A percentile compares a stretch with the other conserved stretches of the same genome.
These are phyloP conservation scores for Iris macrosiphon DNA, from an alignment of 106 monocot species.

Conservation along the genomic window DNA sequence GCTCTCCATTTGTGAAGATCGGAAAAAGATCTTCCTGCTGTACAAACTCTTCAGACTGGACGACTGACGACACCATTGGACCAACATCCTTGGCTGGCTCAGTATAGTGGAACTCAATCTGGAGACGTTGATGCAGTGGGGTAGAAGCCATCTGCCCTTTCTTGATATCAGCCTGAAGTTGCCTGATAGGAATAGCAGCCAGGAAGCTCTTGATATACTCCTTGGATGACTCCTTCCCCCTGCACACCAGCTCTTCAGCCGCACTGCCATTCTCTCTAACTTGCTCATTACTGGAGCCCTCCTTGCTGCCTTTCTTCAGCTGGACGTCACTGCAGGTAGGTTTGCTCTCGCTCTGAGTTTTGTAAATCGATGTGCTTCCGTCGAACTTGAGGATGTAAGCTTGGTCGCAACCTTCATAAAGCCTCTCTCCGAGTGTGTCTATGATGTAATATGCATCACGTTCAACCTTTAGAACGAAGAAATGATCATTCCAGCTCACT, in stretches of 20 bases:
- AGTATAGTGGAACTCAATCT: conserved; percentile 88
- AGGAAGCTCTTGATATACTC: conserved; percentile 87
- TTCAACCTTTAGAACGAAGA: conserved; percentile 85
- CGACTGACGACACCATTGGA: background rate
- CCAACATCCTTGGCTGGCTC: conserved; percentile 13
- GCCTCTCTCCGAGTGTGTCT: conserved; percentile 92
- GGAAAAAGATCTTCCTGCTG: conserved; percentile 15
- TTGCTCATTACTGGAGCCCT: conserved; percentile 2
- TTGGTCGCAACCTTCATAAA: conserved; percentile 77
- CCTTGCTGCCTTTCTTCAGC: background rate
- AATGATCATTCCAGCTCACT: conserved; percentile 98
- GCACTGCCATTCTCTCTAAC: background rate
- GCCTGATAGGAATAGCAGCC: conserved; percentile 72
- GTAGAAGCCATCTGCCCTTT: conserved; percentile 48
- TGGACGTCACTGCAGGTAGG: background rate
- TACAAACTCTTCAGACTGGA: background rate
- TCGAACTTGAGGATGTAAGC: conserved; percentile 93
- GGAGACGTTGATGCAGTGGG: conserved; percentile 67
- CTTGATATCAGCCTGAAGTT: conserved; percentile 68
- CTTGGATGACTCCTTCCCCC: conserved; percentile 71
- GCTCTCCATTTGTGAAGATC: conserved; percentile 57
- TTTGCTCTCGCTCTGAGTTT: conserved; percentile 9
- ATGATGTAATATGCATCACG: conserved; percentile 74
- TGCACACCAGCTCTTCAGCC: conserved; percentile 23
- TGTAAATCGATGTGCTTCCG: conserved; percentile 35